Evolutionary conservation across 441 rosid genomes (phyloP).

Genomic region (Aleurites moluccanus): DNA sequence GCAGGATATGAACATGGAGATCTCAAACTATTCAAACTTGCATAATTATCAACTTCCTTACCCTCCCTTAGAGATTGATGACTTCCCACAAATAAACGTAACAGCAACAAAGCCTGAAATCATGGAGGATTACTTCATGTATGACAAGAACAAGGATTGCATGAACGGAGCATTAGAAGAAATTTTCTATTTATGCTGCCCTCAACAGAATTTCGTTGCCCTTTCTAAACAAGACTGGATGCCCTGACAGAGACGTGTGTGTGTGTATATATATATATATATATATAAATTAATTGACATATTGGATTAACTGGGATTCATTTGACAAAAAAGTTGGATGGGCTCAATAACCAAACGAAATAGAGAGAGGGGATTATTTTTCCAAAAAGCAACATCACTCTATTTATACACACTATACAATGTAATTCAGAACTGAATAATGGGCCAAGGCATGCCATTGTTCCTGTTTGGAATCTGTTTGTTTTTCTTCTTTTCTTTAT

Average conservation of each 20-base stretch:
- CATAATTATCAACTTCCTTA: conserved; percentile 48
- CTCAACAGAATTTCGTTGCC: conserved; percentile 21
- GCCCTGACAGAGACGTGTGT: not conserved
- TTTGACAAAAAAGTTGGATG: not conserved
- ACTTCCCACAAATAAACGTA: conserved; percentile 60
- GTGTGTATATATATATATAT: not conserved
- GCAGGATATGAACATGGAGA: conserved; percentile 31
- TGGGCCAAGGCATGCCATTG: not conserved
- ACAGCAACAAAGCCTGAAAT: conserved; percentile 24
- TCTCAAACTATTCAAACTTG: conserved; percentile 29
- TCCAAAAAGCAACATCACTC: not conserved
- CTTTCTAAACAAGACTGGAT: conserved; percentile 11
- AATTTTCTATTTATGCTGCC: conserved; percentile 49
- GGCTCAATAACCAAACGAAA: not conserved
- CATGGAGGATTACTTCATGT: conserved; percentile 31
- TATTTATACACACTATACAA: not conserved
- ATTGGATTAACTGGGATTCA: conserved; percentile 2
- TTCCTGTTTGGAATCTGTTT: not conserved
- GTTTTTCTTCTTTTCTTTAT: not conserved
- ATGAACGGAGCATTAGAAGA: conserved; percentile 57
- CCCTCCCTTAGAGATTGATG: conserved; percentile 58
- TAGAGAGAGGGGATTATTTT: not conserved
- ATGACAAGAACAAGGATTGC: conserved; percentile 35
- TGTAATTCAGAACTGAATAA: not conserved
- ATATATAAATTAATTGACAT: not conserved